Evolutionary conservation across 495 filamentous ascomycete species (phyloP).

Genomic region (Lasiosphaeria miniovina): DNA sequence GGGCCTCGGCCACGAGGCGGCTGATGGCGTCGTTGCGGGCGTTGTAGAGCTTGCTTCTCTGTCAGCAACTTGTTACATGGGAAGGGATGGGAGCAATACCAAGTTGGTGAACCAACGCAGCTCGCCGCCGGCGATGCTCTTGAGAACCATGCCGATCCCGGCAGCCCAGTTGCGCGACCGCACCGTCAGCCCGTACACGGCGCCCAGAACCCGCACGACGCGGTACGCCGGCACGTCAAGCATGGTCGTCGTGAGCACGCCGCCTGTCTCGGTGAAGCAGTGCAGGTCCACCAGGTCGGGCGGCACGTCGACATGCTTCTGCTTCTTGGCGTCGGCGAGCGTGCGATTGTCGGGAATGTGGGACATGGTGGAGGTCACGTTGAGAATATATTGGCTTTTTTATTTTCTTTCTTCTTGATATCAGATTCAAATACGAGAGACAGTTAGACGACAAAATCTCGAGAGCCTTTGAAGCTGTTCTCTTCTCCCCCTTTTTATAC

Average conservation of each 20-base stretch:
- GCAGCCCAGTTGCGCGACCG: conserved; percentile 52
- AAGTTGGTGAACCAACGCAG: conserved; percentile 55
- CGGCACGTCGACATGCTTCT: conserved; percentile 28
- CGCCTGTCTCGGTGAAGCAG: conserved; percentile 60
- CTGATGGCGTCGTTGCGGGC: conserved; percentile 54
- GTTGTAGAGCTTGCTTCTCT: conserved; percentile 41
- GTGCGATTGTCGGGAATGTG: conserved; percentile 17
- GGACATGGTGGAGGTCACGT: conserved; percentile 8
- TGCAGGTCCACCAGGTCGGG: conserved; percentile 39
- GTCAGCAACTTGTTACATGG: conserved; percentile 4
- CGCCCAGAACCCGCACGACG: conserved; percentile 53
- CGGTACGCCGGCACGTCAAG: conserved; percentile 57
- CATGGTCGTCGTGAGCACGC: conserved; percentile 54
- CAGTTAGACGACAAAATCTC: no score
- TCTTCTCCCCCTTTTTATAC: no score
- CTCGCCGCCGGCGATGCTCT: conserved; percentile 55
- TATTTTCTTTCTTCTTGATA: no score
- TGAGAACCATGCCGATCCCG: conserved; percentile 44
- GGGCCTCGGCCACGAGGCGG: conserved; percentile 54
- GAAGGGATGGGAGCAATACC: conserved; percentile 16
- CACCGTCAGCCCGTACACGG: conserved; percentile 58
- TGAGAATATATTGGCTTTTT: no score
- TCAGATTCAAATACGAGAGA: no score
- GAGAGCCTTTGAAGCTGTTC: no score
- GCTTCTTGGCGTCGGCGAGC: conserved; percentile 9